Evolutionary conservation across 2,329 filamentous ascomycete genomes (phyloP), one percentile per base, ranked within the genome.

Genomic region (Pseudofabraea citricarpa): DNA sequence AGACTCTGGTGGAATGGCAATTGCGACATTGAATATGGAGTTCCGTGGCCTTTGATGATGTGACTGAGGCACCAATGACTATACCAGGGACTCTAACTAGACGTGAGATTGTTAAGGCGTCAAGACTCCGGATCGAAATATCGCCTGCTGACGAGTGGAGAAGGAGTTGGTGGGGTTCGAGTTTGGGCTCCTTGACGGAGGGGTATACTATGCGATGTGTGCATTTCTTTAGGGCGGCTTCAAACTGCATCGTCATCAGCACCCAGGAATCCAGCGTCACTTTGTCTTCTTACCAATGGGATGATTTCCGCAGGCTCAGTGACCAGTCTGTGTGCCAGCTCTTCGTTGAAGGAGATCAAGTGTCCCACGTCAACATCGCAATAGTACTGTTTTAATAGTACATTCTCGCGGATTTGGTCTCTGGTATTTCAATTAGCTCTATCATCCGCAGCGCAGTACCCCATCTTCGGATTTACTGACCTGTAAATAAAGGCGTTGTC

Each of bases 51-150:
- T 98, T 97, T 10, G 91, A 97, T 2, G 90, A 95, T 64, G 97
- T 85, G 15, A 95, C 95, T 1, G 91, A 96, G 36, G 93, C 93
- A 36, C 93, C 91, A 53, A 98, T 98, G 47, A 98, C 89, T 52
- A 98, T 98, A 40, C 93, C 94, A 1, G 93, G 93, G 45, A 98
- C 95, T 44, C 91, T 82, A 29, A 98, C 91, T n/a, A 98, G 83
- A 55, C 90, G 84, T 5, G 91, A 90, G 54, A 98, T 94, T 51
- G 89, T 91, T 50, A 87, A 85, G 7, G 93, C 94, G 57, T 94
- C 93, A 29, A 98, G 78, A 54, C 96, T 90, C 52, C 93, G 86
- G 56, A 98, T 97, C 0, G 91, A 93, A 22, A 90, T 89, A 63
- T 94, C 83, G 41, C 91, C 85, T 52, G 90, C 90, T 46, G 83